Percentiles rank a stretch among this genome's conserved stretches.
Evolutionary conservation across 1,284 basidiomycete species (phyloP).

Genomic region (Trichosporon faecale): DNA sequence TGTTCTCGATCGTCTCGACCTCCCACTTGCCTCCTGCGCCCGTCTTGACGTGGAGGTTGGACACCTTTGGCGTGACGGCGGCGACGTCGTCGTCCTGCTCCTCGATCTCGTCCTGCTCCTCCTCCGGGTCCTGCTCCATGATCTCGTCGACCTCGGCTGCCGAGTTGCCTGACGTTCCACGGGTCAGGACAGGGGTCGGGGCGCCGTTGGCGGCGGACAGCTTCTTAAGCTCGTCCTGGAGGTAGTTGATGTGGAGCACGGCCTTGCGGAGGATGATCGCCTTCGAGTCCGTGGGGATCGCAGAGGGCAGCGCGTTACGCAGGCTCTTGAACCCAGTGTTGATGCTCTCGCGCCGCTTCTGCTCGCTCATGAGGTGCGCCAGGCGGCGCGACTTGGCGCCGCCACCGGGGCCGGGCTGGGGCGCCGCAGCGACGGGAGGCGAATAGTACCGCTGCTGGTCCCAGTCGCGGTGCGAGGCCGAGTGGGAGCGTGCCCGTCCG

Average conservation of each 20-base stretch:
- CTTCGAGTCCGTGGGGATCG: constrained; percentile 45
- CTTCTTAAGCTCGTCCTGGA: constrained; percentile 33
- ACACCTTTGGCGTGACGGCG: not conserved
- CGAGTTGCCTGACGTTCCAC: constrained; percentile 28
- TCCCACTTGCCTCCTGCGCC: constrained; percentile 5
- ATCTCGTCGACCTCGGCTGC: not conserved
- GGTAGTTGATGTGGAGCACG: constrained; percentile 39
- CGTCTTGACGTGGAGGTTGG: constrained; percentile 7
- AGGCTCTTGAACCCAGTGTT: constrained; percentile 46
- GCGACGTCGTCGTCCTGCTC: constrained; percentile 12
- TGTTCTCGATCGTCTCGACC: constrained; percentile 19
- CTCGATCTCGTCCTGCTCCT: constrained; percentile 17
- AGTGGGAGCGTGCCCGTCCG: constrained; percentile 22
- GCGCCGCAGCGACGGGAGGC: constrained; percentile 4
- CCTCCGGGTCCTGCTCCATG: not conserved
- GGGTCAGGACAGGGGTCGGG: not conserved
- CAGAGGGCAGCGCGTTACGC: constrained; percentile 35
- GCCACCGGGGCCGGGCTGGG: constrained; percentile 13
- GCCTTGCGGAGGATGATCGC: constrained; percentile 49
- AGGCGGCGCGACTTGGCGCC: constrained; percentile 42
- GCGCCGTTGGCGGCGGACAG: not conserved
- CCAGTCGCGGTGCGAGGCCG: constrained; percentile 22
- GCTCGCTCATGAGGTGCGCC: constrained; percentile 49
- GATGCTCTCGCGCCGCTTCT: constrained; percentile 50
- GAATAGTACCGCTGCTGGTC: constrained; percentile 13